Conservation (phyloP, 257 asterid species). For the Datura wrightii region DNA sequence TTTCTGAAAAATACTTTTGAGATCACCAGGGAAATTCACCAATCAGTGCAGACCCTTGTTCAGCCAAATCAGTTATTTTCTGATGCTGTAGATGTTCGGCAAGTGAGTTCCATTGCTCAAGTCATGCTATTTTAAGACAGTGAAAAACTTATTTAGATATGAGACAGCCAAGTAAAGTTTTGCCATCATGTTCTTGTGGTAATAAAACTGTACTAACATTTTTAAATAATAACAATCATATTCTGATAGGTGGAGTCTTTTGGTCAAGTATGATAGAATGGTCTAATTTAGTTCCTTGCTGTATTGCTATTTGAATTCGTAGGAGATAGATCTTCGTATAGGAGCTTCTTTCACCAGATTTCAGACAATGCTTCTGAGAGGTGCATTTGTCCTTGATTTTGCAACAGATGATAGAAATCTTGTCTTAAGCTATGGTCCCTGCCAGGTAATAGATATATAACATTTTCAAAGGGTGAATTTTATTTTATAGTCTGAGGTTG, state of each 20-base stretch:
- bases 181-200: not conserved
- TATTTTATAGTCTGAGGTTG: conserved; percentile 22
- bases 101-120: conserved; percentile 57
- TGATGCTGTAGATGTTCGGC: conserved; percentile 97
- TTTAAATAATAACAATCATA: not conserved
- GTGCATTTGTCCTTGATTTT: conserved; percentile 81
- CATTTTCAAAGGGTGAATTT: not conserved
- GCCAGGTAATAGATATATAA: conserved; percentile 68
- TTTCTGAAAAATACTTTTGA: conserved; percentile 31
- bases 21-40: conserved; percentile 77
- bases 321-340: conserved; percentile 98
- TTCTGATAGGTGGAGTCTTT: conserved; percentile 2
- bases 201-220: not conserved
- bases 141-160: conserved; percentile 3
- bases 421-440: conserved; percentile 93
- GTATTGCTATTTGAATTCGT: conserved; percentile 39
- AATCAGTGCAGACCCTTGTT: conserved; percentile 71
- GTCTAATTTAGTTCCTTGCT: conserved; percentile 24
- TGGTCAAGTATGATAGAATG: conserved; percentile 20
- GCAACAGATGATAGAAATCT: conserved; percentile 69
- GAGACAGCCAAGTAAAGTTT: conserved; percentile 4
- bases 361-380: conserved; percentile 90
- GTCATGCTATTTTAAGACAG: conserved; percentile 3
- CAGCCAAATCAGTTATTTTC: conserved; percentile 84
- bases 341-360: conserved; percentile 99